phyloP scores from a whole-genome alignment of 345 rosid species.

The Hibiscus syriacus region DNA sequence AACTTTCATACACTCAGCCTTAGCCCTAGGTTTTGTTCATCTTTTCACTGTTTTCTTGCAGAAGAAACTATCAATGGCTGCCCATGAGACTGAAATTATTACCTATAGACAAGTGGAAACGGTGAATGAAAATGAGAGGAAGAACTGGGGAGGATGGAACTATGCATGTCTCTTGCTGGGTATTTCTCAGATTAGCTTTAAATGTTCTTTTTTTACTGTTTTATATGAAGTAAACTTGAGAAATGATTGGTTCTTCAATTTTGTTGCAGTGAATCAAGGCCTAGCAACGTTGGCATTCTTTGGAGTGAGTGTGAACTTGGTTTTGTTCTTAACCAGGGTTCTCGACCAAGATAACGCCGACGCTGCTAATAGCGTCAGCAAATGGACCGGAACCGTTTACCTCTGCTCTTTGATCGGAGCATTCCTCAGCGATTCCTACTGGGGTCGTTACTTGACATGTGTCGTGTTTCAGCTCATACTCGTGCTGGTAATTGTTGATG shows the following conservation, averaged over 20 bases:
- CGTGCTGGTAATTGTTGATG: constrained; percentile 44
- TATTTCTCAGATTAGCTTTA: neutral
- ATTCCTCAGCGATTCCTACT: constrained; percentile 89
- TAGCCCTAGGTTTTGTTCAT: too few relatives aligned
- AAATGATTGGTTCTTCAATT: neutral
- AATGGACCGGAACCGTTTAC: constrained; percentile 94
- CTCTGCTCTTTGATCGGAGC: constrained; percentile 82
- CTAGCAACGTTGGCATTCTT: constrained; percentile 85
- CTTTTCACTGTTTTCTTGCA: constrained; percentile 5
- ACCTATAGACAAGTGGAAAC: too few relatives aligned
- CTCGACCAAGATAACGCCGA: constrained; percentile 64
- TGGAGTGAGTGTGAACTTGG: constrained; percentile 88
- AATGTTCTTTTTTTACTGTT: neutral
- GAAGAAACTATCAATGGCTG: constrained; percentile 35
- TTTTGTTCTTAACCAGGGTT: constrained; percentile 80
- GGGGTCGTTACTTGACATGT: constrained; percentile 89
- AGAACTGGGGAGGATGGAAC: constrained; percentile 13
- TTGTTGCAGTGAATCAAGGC: constrained; percentile 60
- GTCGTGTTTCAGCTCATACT: constrained; percentile 45
- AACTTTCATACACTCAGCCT: too few relatives aligned
- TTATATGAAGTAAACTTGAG: neutral
- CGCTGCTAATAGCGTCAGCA: constrained; percentile 87
- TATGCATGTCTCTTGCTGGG: constrained; percentile 12
- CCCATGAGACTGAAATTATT: constrained; percentile 22
- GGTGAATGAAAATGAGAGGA: constrained; percentile 14